Percentiles rank a stretch among this genome's conserved stretches.
Conservation (phyloP, 2,329 filamentous ascomycete genomes). For the Helicocarpus griseus region DNA sequence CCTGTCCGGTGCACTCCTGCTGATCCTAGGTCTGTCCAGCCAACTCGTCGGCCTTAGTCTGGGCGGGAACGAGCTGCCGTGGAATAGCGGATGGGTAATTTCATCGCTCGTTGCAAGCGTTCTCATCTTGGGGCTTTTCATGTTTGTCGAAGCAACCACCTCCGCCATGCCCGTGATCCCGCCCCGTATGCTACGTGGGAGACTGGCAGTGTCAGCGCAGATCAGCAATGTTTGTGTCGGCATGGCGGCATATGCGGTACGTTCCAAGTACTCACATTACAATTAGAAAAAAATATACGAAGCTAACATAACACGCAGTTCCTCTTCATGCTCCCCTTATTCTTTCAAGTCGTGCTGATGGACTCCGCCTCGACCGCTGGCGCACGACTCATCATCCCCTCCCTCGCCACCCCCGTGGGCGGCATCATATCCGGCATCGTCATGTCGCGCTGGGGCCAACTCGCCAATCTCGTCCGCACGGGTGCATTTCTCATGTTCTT, state of each 20-base stretch:
- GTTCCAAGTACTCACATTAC: not conserved
- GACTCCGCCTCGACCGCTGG: constrained; percentile 38
- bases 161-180: constrained; percentile 37
- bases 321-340: constrained; percentile 39
- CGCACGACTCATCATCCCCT: constrained; percentile 36
- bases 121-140: constrained; percentile 27
- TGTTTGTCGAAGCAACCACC: constrained; percentile 33
- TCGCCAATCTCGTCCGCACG: constrained; percentile 31
- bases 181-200: constrained; percentile 44
- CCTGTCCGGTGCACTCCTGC: constrained; percentile 46
- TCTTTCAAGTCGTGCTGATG: constrained; percentile 33
- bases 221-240: constrained; percentile 52
- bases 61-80: constrained; percentile 38
- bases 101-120: constrained; percentile 28
- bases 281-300: not conserved
- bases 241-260: constrained; percentile 52
- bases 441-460: constrained; percentile 39
- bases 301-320: constrained; percentile 20
- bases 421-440: constrained; percentile 36
- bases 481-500: constrained; percentile 36
- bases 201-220: constrained; percentile 46
- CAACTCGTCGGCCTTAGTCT: constrained; percentile 41
- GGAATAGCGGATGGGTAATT: constrained; percentile 34
- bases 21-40: constrained; percentile 49
- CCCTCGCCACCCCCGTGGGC: constrained; percentile 36